These are phyloP conservation scores for Acrocalymma vagum DNA, from an alignment of 2,329 filamentous ascomycete genomes.

Conservation along the genomic window DNA sequence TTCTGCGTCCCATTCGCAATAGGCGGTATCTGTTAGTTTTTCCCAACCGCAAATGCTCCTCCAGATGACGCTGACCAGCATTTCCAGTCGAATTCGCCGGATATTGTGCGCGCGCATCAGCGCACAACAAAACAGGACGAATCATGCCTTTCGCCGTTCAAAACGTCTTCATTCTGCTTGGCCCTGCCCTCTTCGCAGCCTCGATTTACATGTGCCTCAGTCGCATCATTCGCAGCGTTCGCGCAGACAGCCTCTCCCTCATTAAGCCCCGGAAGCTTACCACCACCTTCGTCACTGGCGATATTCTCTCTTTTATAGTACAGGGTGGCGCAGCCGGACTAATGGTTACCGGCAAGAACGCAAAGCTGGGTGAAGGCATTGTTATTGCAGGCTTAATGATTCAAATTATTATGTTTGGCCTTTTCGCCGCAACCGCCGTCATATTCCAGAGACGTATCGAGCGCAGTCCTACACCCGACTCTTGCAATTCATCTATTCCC, in stretches of 20 bases:
- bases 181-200: slow-evolving; percentile 55
- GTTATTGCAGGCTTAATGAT: slow-evolving; percentile 56
- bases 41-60: background rate
- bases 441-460: slow-evolving; percentile 14
- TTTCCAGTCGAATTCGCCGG: slow-evolving; percentile 58
- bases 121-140: slow-evolving; percentile 43
- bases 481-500: slow-evolving; percentile 7
- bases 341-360: slow-evolving; percentile 28
- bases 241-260: slow-evolving; percentile 45
- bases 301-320: slow-evolving; percentile 54
- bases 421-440: slow-evolving; percentile 48
- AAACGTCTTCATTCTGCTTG: slow-evolving; percentile 52
- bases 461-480: slow-evolving; percentile 16
- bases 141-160: slow-evolving; percentile 51
- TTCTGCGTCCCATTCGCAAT: slow-evolving; percentile 60
- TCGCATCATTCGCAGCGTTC: slow-evolving; percentile 48
- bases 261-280: slow-evolving; percentile 49
- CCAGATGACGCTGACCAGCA: background rate
- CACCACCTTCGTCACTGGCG: slow-evolving; percentile 53
- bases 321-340: slow-evolving; percentile 52
- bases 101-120: slow-evolving; percentile 56
- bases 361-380: slow-evolving; percentile 29
- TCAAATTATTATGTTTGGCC: slow-evolving; percentile 56
- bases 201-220: slow-evolving; percentile 57
- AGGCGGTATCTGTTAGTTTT: slow-evolving; percentile 56